Evolutionary conservation across 257 asterid genomes (phyloP).

Genomic region (Solanum arcanum): DNA sequence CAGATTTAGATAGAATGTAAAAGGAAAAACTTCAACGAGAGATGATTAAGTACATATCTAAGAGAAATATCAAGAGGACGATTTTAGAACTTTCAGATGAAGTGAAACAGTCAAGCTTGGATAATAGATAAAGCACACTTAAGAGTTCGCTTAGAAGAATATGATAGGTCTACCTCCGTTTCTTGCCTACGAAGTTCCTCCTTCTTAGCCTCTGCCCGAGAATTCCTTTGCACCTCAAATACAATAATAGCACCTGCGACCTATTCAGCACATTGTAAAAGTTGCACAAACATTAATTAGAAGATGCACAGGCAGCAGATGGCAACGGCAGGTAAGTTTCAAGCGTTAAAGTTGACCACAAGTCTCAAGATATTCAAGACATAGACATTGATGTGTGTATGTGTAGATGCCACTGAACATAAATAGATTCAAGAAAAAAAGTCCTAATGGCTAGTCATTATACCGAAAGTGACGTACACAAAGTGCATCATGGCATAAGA

Average conservation of each 20-base stretch:
- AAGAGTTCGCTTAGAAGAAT: not conserved
- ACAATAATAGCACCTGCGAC: conserved; percentile 75
- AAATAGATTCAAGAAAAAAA: not conserved
- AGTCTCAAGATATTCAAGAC: not conserved
- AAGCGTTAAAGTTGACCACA: not conserved
- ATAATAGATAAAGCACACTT: not conserved
- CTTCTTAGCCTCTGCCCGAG: conserved; percentile 90
- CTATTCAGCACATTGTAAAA: conserved; percentile 21
- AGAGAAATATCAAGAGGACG: not conserved
- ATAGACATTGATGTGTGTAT: not conserved
- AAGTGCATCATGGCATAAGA: not conserved
- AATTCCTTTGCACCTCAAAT: conserved; percentile 86
- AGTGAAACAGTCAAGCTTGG: not conserved
- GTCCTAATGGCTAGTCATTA: not conserved
- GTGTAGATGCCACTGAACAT: not conserved
- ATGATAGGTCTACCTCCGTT: conserved; percentile 41
- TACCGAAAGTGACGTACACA: not conserved
- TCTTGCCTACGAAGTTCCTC: conserved; percentile 76
- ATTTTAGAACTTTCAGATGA: not conserved
- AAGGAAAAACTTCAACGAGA: not conserved
- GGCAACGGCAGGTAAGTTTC: not conserved
- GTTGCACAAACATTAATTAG: not conserved
- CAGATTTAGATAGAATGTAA: not conserved
- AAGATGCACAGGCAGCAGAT: not conserved
- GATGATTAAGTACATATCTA: not conserved